phyloP scores from a whole-genome alignment of 495 filamentous ascomycete genomes.

The Aspergillus wentii region DNA sequence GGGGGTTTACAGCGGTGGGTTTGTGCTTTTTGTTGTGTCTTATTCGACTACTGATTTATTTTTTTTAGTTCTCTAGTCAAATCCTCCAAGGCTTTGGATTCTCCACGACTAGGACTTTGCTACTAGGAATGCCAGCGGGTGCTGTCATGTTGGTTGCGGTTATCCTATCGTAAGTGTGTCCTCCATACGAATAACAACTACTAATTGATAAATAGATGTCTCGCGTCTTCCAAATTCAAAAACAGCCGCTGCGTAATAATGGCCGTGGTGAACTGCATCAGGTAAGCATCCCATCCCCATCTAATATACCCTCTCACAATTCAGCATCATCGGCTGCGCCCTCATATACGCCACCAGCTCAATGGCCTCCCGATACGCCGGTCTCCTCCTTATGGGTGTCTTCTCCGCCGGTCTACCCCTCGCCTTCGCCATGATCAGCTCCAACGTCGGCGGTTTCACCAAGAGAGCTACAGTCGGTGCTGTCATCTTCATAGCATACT shows the following conservation, averaged over 20 bases:
- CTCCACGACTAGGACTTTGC: conserved; percentile 22
- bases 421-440: conserved; percentile 21
- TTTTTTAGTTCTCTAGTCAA: conserved; percentile 24
- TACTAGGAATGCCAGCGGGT: conserved; percentile 25
- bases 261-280: conserved; percentile 8
- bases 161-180: conserved; percentile 9
- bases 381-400: conserved; percentile 19
- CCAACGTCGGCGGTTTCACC: conserved; percentile 31
- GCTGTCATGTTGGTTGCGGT: conserved; percentile 14
- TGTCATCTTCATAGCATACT: conserved; percentile 32
- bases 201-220: background rate
- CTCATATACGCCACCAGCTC: conserved; percentile 26
- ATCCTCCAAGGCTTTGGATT: conserved; percentile 33
- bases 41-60: background rate
- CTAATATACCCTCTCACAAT: too few relatives aligned
- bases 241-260: conserved; percentile 17
- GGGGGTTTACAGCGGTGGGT: conserved; percentile 29
- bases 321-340: conserved; percentile 16
- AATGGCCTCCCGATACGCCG: conserved; percentile 31
- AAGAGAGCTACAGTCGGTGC: conserved; percentile 24
- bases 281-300: too few relatives aligned
- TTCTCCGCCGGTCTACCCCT: conserved; percentile 19
- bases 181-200: background rate
- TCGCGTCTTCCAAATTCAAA: conserved; percentile 11
- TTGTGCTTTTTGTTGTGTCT: too few relatives aligned